Conservation (phyloP, 768 basidiomycete genomes). For the Suillus decipiens region DNA sequence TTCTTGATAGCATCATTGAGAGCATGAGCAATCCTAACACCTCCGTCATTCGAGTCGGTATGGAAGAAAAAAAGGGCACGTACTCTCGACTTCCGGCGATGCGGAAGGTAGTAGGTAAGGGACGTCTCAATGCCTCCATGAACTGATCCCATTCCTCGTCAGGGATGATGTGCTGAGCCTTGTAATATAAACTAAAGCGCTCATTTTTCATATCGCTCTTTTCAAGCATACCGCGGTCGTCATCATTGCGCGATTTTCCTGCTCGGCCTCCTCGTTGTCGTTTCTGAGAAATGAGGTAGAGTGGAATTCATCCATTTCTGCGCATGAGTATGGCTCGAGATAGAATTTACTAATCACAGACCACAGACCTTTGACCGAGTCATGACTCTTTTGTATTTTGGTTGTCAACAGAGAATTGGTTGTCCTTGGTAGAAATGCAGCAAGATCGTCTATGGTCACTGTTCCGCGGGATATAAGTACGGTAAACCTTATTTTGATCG, state of each 20-base stretch:
- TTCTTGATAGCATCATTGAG: conserved; percentile 80
- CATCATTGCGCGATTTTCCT: conserved; percentile 31
- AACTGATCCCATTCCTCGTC: conserved; percentile 82
- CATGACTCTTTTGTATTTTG: conserved; percentile 1
- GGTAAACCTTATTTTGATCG: neutral
- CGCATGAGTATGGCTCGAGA: neutral
- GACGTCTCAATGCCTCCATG: conserved; percentile 60
- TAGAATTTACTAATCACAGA: neutral
- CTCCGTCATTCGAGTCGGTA: conserved; percentile 10
- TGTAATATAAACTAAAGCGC: conserved; percentile 68
- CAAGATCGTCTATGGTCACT: neutral
- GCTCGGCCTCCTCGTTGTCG: conserved; percentile 18
- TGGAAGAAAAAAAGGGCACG: conserved; percentile 16
- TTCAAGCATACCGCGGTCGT: conserved; percentile 54
- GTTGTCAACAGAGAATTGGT: neutral
- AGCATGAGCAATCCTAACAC: conserved; percentile 58
- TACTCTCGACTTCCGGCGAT: conserved; percentile 88
- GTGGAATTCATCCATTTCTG: neutral
- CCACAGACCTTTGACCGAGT: conserved; percentile 13
- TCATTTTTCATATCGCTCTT: conserved; percentile 71
- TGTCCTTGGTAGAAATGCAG: neutral
- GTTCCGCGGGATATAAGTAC: neutral
- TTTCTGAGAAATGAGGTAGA: conserved; percentile 15
- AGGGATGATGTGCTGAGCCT: conserved; percentile 72
- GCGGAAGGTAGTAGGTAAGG: conserved; percentile 92